Percentiles rank a stretch among this genome's conserved stretches.
These are phyloP conservation scores for Sclerotinia spermophila DNA, from an alignment of 2,329 filamentous ascomycete species.

Conservation along the genomic window DNA sequence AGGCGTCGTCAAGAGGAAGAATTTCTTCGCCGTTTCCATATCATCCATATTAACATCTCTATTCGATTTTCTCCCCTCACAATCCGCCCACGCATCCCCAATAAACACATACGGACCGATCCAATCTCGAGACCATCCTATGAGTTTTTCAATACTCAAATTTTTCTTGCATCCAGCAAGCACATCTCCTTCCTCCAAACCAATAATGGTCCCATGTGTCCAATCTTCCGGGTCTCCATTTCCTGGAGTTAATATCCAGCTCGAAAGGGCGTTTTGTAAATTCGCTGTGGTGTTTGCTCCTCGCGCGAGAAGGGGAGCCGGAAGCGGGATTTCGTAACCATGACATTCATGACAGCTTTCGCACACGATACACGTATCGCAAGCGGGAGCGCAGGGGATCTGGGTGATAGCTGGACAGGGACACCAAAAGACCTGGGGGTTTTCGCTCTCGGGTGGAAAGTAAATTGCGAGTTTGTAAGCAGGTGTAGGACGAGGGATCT, in stretches of 20 bases:
- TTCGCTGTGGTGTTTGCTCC: not conserved
- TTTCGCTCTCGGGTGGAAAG: slow-evolving; percentile 44
- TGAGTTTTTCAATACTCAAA: not conserved
- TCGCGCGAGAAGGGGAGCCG: not conserved
- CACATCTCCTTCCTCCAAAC: not conserved
- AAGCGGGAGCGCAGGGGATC: not conserved
- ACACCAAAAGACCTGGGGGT: slow-evolving; percentile 35
- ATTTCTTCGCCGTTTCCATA: not conserved
- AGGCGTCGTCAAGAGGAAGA: not conserved
- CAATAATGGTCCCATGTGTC: not conserved
- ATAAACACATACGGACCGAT: not conserved
- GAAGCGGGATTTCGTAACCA: not conserved
- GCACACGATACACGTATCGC: not conserved
- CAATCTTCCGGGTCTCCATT: not conserved
- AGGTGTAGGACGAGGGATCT: not conserved
- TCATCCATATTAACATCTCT: not conserved
- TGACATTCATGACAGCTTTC: not conserved
- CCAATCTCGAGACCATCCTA: not conserved
- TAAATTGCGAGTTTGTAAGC: not conserved
- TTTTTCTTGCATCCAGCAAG: not conserved
- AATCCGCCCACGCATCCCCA: not conserved
- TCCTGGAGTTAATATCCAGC: not conserved
- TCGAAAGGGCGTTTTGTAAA: not conserved
- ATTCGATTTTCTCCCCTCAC: not conserved
- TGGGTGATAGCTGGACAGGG: not conserved